Percentiles rank a stretch among this genome's conserved stretches.
phyloP scores from a whole-genome alignment of 768 basidiomycete species.

The Leucocoprinus sp. region DNA sequence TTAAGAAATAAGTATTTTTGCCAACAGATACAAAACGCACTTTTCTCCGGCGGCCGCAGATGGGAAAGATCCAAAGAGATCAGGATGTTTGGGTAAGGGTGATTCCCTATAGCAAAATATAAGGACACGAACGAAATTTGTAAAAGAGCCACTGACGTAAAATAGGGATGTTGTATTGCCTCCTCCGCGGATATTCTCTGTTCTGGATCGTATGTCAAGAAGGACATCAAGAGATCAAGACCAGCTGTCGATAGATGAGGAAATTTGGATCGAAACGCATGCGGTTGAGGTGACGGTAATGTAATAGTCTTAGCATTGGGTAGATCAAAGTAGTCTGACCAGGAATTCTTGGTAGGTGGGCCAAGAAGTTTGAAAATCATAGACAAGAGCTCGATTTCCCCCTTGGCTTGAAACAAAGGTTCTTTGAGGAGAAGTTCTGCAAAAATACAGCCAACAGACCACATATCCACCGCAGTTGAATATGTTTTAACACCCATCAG shows the following conservation, averaged over 20 bases:
- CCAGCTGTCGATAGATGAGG: conserved; percentile 78
- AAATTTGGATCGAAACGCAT: conserved; percentile 79
- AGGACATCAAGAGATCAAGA: conserved; percentile 70
- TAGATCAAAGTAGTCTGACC: conserved; percentile 77
- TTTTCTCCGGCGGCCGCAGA: conserved; percentile 95
- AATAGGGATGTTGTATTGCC: conserved; percentile 87
- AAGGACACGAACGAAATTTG: not conserved
- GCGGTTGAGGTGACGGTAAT: conserved; percentile 65
- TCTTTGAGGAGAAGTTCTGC: conserved; percentile 93
- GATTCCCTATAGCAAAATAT: conserved; percentile 56
- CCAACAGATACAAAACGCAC: conserved; percentile 32
- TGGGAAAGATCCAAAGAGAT: conserved; percentile 93
- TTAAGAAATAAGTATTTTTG: conserved; percentile 1
- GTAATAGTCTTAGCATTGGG: conserved; percentile 77
- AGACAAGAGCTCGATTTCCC: conserved; percentile 84
- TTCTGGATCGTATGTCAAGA: conserved; percentile 87
- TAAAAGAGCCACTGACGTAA: conserved; percentile 46
- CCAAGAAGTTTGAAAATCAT: conserved; percentile 96
- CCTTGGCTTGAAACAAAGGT: conserved; percentile 95
- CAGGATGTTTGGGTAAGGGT: conserved; percentile 92
- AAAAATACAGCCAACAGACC: conserved; percentile 99
- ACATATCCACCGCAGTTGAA: conserved; percentile 94
- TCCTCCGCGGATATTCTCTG: conserved; percentile 83
- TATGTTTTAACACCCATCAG: conserved; percentile 89
- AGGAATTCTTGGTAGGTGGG: conserved; percentile 77